Conservation (phyloP, 805 yeast genomes). For the Cyberlindnera lachancei region DNA sequence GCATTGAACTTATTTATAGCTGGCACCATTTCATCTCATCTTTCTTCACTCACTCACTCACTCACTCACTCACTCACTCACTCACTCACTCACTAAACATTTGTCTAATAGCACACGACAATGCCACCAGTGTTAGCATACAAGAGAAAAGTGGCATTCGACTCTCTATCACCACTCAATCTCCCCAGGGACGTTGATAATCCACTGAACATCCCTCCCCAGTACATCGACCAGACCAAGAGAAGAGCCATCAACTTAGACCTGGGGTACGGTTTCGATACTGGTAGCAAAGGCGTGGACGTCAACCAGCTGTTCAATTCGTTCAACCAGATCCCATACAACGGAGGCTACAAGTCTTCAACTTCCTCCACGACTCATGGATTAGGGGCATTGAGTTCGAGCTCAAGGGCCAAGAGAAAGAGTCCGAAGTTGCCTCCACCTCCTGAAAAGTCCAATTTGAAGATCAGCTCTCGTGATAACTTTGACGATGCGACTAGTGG, state of each 20-base stretch:
- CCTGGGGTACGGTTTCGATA: constrained; percentile 18
- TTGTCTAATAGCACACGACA: too few relatives aligned
- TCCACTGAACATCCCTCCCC: constrained; percentile 21
- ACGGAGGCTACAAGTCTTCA: constrained; percentile 1
- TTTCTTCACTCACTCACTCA: too few relatives aligned
- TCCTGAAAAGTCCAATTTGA: constrained; percentile 19
- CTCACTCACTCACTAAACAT: too few relatives aligned
- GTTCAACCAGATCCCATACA: constrained; percentile 9
- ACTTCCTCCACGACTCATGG: background rate
- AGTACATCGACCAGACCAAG: constrained; percentile 13
- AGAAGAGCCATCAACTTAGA: constrained; percentile 7
- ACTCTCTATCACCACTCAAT: constrained; percentile 16
- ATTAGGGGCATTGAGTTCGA: background rate
- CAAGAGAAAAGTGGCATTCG: constrained; percentile 20
- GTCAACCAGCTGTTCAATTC: constrained; percentile 12
- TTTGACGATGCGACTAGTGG: background rate
- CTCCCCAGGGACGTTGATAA: constrained; percentile 14
- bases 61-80: too few relatives aligned
- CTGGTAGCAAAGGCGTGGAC: constrained; percentile 11
- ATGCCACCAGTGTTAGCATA: too few relatives aligned
- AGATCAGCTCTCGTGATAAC: constrained; percentile 1
- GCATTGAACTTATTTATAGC: too few relatives aligned
- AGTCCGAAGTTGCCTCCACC: constrained; percentile 22
- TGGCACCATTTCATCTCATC: too few relatives aligned
- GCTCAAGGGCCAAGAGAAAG: constrained; percentile 2